Percentiles rank a stretch among this genome's conserved stretches.
These are phyloP conservation scores for Neurospora pannonica DNA, from an alignment of 495 filamentous ascomycete species.

Conservation along the genomic window DNA sequence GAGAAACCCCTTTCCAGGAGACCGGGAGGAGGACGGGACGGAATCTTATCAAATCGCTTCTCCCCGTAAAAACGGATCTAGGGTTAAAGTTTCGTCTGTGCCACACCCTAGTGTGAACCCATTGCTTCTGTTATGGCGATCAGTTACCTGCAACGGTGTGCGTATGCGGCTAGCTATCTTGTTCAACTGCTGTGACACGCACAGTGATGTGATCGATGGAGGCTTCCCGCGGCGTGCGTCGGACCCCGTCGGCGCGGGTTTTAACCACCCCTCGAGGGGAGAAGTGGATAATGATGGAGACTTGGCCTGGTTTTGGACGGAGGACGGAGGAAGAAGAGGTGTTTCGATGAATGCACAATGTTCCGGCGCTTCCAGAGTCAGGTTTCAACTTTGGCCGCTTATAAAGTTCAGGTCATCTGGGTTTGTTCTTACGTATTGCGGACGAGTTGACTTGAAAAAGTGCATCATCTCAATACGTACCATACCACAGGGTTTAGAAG, in stretches of 20 bases:
- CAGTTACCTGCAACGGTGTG: neutral
- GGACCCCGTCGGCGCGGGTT: neutral
- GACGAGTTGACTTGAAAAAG: neutral
- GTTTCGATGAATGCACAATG: neutral
- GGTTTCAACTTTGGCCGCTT: neutral
- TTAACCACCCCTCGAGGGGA: neutral
- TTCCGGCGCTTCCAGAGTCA: neutral
- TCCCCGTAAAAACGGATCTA: neutral
- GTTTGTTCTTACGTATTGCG: neutral
- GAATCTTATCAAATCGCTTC: neutral
- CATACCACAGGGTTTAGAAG: neutral
- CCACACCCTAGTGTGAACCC: neutral
- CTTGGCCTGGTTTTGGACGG: neutral
- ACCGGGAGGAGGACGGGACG: neutral
- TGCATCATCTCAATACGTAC: neutral
- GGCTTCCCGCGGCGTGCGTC: neutral
- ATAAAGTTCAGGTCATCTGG: neutral
- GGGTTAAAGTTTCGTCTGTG: no score
- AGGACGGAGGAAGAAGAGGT: neutral
- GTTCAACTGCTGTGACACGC: neutral
- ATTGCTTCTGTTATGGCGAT: neutral
- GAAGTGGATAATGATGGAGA: neutral
- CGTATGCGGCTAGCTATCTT: neutral
- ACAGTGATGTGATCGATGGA: neutral
- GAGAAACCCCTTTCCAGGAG: neutral